Conservation (phyloP, 768 basidiomycete species). For the Suillus placidus region DNA sequence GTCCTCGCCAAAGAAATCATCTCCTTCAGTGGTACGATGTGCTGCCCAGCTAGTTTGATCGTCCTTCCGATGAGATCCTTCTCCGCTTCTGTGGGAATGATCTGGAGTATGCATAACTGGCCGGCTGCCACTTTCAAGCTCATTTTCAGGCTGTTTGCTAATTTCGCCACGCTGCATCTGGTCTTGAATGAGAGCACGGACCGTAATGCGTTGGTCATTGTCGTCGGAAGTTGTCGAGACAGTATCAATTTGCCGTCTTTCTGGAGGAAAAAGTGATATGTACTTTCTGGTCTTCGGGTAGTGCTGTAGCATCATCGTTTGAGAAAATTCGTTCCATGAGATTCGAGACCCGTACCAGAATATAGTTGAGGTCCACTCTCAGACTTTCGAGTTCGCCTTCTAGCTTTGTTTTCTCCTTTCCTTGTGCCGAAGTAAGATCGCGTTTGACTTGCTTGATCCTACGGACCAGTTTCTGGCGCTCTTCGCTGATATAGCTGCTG, state of each 20-base stretch:
- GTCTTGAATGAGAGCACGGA: slow-evolving; percentile 60
- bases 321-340: background rate
- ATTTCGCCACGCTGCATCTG: slow-evolving; percentile 66
- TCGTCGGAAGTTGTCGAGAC: slow-evolving; percentile 18
- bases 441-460: slow-evolving; percentile 74
- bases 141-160: slow-evolving; percentile 59
- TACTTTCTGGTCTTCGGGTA: slow-evolving; percentile 88
- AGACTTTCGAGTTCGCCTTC: slow-evolving; percentile 57
- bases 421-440: slow-evolving; percentile 41
- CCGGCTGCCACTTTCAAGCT: slow-evolving; percentile 18
- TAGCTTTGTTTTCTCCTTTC: slow-evolving; percentile 43
- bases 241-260: slow-evolving; percentile 37
- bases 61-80: slow-evolving; percentile 7
- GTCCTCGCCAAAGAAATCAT: slow-evolving; percentile 35
- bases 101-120: background rate
- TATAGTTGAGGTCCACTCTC: slow-evolving; percentile 90
- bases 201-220: slow-evolving; percentile 56
- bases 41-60: slow-evolving; percentile 14
- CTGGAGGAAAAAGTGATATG: slow-evolving; percentile 85
- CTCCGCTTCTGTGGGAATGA: background rate
- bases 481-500: slow-evolving; percentile 40
- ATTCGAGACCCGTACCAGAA: slow-evolving; percentile 55
- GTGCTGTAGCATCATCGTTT: slow-evolving; percentile 48
- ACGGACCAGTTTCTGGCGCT: slow-evolving; percentile 84
- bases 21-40: slow-evolving; percentile 19